Evolutionary conservation across 768 basidiomycete species (phyloP).

Genomic region (Royoungia palumana): DNA sequence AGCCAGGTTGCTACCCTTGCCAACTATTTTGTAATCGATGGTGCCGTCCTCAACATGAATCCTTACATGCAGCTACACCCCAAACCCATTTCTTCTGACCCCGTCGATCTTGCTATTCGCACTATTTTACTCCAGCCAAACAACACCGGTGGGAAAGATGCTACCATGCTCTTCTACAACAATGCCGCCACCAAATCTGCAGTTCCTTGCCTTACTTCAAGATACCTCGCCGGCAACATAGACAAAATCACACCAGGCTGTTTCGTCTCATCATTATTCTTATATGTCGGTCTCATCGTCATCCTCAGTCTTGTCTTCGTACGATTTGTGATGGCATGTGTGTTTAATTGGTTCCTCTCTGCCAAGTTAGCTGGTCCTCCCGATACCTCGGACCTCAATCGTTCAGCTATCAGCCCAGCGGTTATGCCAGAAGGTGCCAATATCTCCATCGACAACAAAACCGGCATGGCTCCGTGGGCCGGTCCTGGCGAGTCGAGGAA

Average conservation of each 20-base stretch:
- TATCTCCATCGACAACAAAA: slow-evolving; percentile 83
- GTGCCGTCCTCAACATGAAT: slow-evolving; percentile 88
- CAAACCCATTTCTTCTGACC: slow-evolving; percentile 62
- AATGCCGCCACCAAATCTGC: slow-evolving; percentile 60
- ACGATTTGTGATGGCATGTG: slow-evolving; percentile 92
- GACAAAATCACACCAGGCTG: slow-evolving; percentile 97
- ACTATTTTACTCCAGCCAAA: slow-evolving; percentile 53
- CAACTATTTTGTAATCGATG: slow-evolving; percentile 87
- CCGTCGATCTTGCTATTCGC: slow-evolving; percentile 81
- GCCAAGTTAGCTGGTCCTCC: slow-evolving; percentile 76
- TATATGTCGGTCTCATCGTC: slow-evolving; percentile 87
- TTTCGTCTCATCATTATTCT: slow-evolving; percentile 83
- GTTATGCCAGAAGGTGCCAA: slow-evolving; percentile 98
- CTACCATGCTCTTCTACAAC: slow-evolving; percentile 82
- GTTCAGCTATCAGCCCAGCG: slow-evolving; percentile 87
- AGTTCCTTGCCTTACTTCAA: slow-evolving; percentile 75
- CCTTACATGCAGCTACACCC: slow-evolving; percentile 81
- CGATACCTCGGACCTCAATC: slow-evolving; percentile 63
- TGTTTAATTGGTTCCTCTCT: slow-evolving; percentile 97
- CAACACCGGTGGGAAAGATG: slow-evolving; percentile 74
- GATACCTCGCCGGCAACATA: slow-evolving; percentile 92
- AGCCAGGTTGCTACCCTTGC: slow-evolving; percentile 68
- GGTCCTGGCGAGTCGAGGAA: slow-evolving; percentile 51
- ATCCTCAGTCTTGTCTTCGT: slow-evolving; percentile 88
- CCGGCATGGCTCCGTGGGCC: slow-evolving; percentile 95